Percentiles rank a stretch among this genome's conserved stretches.
phyloP scores from a whole-genome alignment of 352 stramenopile genomes.

The Phytophthora cryptogea region DNA sequence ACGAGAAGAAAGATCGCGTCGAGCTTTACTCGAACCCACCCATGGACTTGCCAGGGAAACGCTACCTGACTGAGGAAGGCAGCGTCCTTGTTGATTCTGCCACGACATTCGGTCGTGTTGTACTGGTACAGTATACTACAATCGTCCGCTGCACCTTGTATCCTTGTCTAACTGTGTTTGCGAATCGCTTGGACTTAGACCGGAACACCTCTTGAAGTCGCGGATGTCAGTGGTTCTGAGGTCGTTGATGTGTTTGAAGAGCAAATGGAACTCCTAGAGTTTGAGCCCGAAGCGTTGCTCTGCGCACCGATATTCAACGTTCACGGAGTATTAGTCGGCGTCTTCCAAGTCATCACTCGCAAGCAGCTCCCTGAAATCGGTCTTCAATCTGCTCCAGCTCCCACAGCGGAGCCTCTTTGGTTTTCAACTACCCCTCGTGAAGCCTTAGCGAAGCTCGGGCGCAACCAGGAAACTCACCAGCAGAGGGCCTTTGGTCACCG shows the following conservation, averaged over 20 bases:
- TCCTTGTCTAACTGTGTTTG: not conserved
- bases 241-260: constrained; percentile 68
- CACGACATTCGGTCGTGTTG: constrained; percentile 71
- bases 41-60: constrained; percentile 43
- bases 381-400: constrained; percentile 6
- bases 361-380: constrained; percentile 29
- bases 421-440: constrained; percentile 17
- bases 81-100: constrained; percentile 55
- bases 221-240: constrained; percentile 56
- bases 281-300: constrained; percentile 58
- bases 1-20: constrained; percentile 65
- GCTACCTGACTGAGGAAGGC: constrained; percentile 60
- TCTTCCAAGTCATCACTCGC: constrained; percentile 64
- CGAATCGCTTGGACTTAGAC: constrained; percentile 38
- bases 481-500: constrained; percentile 33
- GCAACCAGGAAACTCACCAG: constrained; percentile 17
- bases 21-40: constrained; percentile 70
- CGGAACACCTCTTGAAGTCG: constrained; percentile 54
- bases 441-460: constrained; percentile 21
- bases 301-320: constrained; percentile 68
- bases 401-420: constrained; percentile 11
- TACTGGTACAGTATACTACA: constrained; percentile 42
- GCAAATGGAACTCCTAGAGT: constrained; percentile 69
- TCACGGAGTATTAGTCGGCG: constrained; percentile 60
- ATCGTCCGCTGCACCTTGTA: not conserved